Evolutionary conservation across 495 filamentous ascomycete species (phyloP).

Genomic region (Penicillium egyptiacum): DNA sequence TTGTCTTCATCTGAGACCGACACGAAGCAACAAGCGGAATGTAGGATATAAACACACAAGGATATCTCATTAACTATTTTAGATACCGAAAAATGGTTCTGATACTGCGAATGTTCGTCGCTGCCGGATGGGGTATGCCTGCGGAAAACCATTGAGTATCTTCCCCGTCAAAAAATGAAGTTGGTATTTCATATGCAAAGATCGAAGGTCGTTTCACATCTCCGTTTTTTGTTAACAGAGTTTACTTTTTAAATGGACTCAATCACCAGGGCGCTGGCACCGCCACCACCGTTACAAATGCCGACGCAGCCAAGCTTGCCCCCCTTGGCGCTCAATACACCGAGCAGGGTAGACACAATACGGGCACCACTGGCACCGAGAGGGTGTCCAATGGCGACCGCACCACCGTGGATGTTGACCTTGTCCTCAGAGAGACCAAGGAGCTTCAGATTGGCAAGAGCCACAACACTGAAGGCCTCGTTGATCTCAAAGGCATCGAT

Average conservation of each 20-base stretch:
- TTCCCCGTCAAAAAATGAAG: conserved; percentile 16
- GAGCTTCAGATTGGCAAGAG: conserved; percentile 91
- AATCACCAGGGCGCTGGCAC: conserved; percentile 86
- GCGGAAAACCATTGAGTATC: conserved; percentile 3
- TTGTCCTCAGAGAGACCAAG: conserved; percentile 75
- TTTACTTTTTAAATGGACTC: conserved; percentile 53
- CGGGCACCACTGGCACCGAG: conserved; percentile 91
- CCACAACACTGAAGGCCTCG: conserved; percentile 96
- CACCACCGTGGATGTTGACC: conserved; percentile 94
- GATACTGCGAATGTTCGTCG: background rate
- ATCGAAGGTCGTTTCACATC: conserved; percentile 28
- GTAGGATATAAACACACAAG: background rate
- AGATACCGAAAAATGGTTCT: conserved; percentile 1
- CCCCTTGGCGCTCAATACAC: conserved; percentile 84
- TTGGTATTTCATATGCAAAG: conserved; percentile 19
- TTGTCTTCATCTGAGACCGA: background rate
- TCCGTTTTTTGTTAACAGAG: conserved; percentile 28
- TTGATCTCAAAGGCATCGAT: conserved; percentile 98
- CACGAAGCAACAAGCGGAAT: background rate
- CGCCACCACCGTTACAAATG: conserved; percentile 97
- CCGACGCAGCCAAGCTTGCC: conserved; percentile 91
- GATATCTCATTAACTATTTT: conserved; percentile 14
- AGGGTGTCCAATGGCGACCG: conserved; percentile 94
- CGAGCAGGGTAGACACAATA: conserved; percentile 86
- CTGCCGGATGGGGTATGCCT: background rate